Evolutionary conservation across 768 basidiomycete genomes (phyloP).

Genomic region (Leccinellum luteum): DNA sequence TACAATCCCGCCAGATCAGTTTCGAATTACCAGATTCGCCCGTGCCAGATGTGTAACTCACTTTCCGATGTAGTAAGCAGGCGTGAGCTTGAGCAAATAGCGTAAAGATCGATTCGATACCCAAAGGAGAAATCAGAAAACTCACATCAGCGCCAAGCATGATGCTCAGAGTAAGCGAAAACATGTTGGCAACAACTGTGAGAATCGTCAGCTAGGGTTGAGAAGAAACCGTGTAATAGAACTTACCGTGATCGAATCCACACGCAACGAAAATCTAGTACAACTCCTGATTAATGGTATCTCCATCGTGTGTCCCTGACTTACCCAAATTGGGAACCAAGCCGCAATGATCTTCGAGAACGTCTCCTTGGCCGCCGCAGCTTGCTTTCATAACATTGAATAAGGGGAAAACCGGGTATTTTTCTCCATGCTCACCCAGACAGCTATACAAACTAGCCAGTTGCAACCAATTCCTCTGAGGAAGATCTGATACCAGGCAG

Average conservation of each 20-base stretch:
- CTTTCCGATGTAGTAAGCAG: conserved; percentile 64
- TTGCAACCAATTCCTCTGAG: conserved; percentile 74
- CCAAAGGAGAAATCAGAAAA: conserved; percentile 2
- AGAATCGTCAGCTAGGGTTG: neutral
- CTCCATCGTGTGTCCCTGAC: conserved; percentile 9
- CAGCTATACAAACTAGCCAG: conserved; percentile 70
- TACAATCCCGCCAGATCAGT: conserved; percentile 13
- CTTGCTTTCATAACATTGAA: conserved; percentile 48
- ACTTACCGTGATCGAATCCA: conserved; percentile 65
- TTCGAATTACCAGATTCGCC: neutral
- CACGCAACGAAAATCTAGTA: conserved; percentile 66
- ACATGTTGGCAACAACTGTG: conserved; percentile 74
- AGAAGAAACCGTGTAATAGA: neutral
- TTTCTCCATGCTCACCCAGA: conserved; percentile 53
- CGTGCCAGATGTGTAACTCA: conserved; percentile 28
- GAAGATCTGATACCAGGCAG: conserved; percentile 71
- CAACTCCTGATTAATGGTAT: neutral
- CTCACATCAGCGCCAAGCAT: conserved; percentile 67
- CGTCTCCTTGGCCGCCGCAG: conserved; percentile 62
- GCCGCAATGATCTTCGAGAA: conserved; percentile 65
- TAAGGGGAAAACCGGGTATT: neutral
- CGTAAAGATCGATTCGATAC: neutral
- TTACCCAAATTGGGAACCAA: conserved; percentile 76
- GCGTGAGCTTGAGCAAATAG: conserved; percentile 21
- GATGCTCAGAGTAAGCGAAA: conserved; percentile 65